Evolutionary conservation across 176 grass and related monocot species (phyloP).

Genomic region (Rhynchospora pubera): DNA sequence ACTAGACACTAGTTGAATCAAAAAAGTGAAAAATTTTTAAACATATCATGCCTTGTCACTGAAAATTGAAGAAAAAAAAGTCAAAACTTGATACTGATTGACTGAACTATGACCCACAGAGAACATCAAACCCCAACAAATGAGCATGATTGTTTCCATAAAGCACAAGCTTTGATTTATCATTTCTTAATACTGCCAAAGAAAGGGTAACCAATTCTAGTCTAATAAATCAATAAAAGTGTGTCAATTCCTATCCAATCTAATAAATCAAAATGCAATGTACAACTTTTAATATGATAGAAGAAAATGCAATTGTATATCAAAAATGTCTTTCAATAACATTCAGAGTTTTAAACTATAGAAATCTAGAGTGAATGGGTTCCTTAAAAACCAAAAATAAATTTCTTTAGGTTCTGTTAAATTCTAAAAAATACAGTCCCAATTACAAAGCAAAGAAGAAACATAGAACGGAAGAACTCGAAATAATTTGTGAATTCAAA

Average conservation of each 20-base stretch:
- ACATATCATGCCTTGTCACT: background rate
- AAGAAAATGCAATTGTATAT: background rate
- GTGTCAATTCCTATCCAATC: background rate
- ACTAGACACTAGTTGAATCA: background rate
- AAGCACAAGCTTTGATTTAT: background rate
- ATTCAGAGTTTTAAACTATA: background rate
- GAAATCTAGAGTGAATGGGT: background rate
- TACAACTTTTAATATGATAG: background rate
- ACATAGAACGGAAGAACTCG: background rate
- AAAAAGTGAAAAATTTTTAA: background rate
- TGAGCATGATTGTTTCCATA: background rate
- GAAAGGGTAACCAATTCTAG: background rate
- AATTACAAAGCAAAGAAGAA: background rate
- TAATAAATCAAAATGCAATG: background rate
- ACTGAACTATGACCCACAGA: background rate
- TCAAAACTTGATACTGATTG: constrained; percentile 9
- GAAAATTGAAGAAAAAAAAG: background rate
- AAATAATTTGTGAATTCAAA: background rate
- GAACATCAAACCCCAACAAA: background rate
- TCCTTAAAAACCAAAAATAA: background rate
- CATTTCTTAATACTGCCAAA: background rate
- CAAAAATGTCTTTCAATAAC: background rate
- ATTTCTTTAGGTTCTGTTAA: background rate
- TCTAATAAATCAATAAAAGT: background rate
- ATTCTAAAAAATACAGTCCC: background rate